Evolutionary conservation across 805 yeast genomes (phyloP), one percentile per base, ranked within the genome.

Genomic region (Metschnikowia reukaufii): DNA sequence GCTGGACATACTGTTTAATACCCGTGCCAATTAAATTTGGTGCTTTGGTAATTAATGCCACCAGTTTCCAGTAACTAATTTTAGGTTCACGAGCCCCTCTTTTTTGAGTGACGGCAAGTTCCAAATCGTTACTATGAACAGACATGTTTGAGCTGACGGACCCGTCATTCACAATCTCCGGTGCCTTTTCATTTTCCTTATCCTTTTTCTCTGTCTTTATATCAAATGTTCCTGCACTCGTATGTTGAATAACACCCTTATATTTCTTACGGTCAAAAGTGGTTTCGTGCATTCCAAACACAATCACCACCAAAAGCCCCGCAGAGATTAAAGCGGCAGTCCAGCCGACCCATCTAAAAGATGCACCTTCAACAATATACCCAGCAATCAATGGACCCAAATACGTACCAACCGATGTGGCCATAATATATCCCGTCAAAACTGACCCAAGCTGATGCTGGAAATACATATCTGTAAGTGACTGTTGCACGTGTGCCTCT

Each of bases 281-380:
- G 12, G 95, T 85, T 59, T 88, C 96, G 60, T 85, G 91, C 58
- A 86, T 78, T 16, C 77, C 76, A 51, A 84, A 77, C 20, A 83
- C 54, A 44, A 84, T 62, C 12, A 84, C 74, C 1, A 78, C 48
- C 47, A 85, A 63, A 23, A 82, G 66, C 2, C 67, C 82, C 19
- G 67, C 70, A 40, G 74, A 73, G 39, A 81, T 74, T 40, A 67
- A 58, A 35, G 82, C 90, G 9, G 84, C 81, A 47, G 83, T 74
- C 65, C 87, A 85, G 29, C 90, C 89, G 6, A 86, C 88, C 95
- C 95, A 88, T 57, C 86, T 72, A 68, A 86, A 88, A n/a, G 80
- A 75, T 21, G 77, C 71, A 37, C 76, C 66, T 37, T 79, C 74
- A 7, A 82, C 77, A 52, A 86, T 79, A 56, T 82, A 81, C n/a